Evolutionary conservation across 2,329 filamentous ascomycete genomes (phyloP).

Genomic region (Colletotrichum simmondsii): DNA sequence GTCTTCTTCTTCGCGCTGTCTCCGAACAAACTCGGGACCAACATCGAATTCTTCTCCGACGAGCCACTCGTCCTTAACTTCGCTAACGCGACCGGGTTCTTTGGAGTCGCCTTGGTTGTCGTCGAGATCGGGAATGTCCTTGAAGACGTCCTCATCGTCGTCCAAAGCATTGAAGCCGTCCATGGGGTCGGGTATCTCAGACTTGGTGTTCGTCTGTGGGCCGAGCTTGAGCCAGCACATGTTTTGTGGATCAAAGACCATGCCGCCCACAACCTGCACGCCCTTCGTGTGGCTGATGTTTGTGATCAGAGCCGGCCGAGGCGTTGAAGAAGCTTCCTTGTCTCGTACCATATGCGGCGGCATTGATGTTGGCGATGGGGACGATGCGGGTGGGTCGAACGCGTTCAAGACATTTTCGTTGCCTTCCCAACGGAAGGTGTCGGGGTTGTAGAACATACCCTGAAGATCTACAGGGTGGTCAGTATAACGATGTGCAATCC

Average conservation of each 20-base stretch:
- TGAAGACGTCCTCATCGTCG: conserved; percentile 93
- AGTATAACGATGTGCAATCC: conserved; percentile 36
- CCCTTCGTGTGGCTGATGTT: conserved; percentile 87
- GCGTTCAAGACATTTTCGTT: conserved; percentile 87
- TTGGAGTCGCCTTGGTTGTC: conserved; percentile 68
- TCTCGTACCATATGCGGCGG: conserved; percentile 58
- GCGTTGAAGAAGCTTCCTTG: conserved; percentile 65
- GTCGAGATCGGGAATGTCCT: conserved; percentile 91
- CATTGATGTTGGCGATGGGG: conserved; percentile 62
- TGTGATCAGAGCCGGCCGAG: conserved; percentile 85
- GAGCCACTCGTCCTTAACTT: conserved; percentile 80
- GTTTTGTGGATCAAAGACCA: conserved; percentile 96
- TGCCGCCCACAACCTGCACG: conserved; percentile 94
- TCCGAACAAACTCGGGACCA: conserved; percentile 89
- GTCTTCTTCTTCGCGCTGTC: conserved; percentile 91
- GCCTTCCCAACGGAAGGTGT: conserved; percentile 91
- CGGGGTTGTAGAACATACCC: conserved; percentile 95
- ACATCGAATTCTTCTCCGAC: conserved; percentile 98
- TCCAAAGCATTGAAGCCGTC: conserved; percentile 77
- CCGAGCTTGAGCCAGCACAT: conserved; percentile 97
- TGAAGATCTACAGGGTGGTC: conserved; percentile 74
- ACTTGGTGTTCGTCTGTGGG: conserved; percentile 56
- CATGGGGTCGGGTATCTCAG: conserved; percentile 66
- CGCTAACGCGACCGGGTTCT: conserved; percentile 64
- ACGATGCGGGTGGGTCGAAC: conserved; percentile 75